Base-by-base conservation (phyloP, 768 basidiomycete genomes). In the Agaricus blazei region DNA sequence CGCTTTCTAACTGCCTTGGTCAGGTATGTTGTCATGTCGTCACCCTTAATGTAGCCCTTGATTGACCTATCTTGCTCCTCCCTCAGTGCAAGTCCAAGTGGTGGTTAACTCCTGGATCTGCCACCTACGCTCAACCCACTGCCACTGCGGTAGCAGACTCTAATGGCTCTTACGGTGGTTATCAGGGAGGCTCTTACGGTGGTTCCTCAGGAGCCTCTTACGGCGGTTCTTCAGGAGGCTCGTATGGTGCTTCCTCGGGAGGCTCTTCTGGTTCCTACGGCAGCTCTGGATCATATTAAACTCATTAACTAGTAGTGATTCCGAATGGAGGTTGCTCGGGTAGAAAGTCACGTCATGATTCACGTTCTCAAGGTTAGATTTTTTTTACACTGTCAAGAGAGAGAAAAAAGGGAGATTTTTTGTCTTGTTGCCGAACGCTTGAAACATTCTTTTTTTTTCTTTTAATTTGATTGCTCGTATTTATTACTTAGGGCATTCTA, bases 71-170 rank as follows among this genome's bases (percentile, higher is more conserved):
- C 51, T 34, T 31, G 7, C 5, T 27, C 34, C 58, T 51, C 19
- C 19, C 19, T 2, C 58, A 82, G 78, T 87, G 85, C 79, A 82
- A 85, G 73, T 79, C 75, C 36, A 63, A 65, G 56, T 85, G 78
- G 75, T 74, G 73, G 57, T 66, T 86, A 63, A 75, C 64, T 8
- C 49, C 70, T 15, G 82, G 82, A 8, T 84, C 81, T 72, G 74
- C 70, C 72, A 71, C 76, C 31, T 79, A 80, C 60, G 69, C 71
- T 56, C 15, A 48, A 27, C 15, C 48, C 14, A 48, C 49, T 6
- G 47, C 48, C 29, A 56, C 54, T 34, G 34, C 34, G 7, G 34
- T 11, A 26, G 36, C 47, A 37, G 44, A 24, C 44, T 45, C 44
- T 12, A 26, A 4, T 19, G 40, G 41, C 19, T 52, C 51, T 29